These are phyloP conservation scores for Fraxinus sp. DNA, from an alignment of 305 asterid genomes.

Conservation along the genomic window DNA sequence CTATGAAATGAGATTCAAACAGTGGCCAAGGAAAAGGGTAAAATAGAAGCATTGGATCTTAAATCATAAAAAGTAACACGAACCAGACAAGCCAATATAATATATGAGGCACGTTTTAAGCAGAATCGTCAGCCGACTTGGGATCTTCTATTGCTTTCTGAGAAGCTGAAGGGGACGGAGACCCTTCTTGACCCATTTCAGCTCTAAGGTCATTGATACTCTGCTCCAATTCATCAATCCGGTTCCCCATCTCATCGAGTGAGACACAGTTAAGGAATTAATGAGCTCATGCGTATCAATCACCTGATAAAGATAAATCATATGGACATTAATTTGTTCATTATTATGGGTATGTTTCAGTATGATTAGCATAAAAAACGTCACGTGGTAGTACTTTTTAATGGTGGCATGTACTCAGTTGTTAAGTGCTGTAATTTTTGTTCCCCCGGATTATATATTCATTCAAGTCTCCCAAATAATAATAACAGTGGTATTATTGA, in stretches of 20 bases:
- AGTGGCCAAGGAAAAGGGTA: not conserved
- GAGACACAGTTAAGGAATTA: constrained; percentile 41
- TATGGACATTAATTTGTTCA: not conserved
- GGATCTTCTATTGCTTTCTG: constrained; percentile 45
- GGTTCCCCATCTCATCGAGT: constrained; percentile 83
- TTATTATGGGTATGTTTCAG: not conserved
- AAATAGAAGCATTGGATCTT: not conserved
- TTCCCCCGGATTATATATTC: not conserved
- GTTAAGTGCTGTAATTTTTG: not conserved
- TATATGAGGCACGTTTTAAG: not conserved
- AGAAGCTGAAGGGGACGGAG: constrained; percentile 54
- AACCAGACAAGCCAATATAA: not conserved
- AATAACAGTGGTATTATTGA: not conserved
- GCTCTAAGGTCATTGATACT: constrained; percentile 74
- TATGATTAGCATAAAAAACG: not conserved
- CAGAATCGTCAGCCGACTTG: constrained; percentile 43
- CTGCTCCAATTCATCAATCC: constrained; percentile 74
- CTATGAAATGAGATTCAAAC: not conserved
- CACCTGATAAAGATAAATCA: not conserved
- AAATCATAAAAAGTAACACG: constrained; percentile 10
- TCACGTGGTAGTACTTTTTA: not conserved
- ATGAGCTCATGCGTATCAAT: not conserved
- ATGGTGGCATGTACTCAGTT: not conserved
- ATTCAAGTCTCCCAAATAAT: not conserved
- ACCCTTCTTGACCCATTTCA: constrained; percentile 78